Percentiles rank a stretch among this genome's conserved stretches.
phyloP scores from a whole-genome alignment of 306 rosid species.

The Rosa persica region DNA sequence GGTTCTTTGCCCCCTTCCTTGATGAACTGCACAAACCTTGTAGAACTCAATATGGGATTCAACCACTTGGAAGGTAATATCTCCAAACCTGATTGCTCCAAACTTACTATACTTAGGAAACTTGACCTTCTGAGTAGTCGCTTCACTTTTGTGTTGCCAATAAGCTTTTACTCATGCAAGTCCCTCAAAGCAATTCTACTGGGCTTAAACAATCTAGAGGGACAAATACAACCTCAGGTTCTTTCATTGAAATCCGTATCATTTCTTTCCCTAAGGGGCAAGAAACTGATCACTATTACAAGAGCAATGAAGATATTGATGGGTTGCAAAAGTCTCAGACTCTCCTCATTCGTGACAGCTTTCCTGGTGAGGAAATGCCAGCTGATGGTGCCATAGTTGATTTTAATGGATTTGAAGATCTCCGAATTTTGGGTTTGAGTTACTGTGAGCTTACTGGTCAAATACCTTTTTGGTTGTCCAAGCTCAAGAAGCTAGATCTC shows the following conservation, averaged over 20 bases:
- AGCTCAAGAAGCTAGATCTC: not conserved
- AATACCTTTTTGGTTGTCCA: not conserved
- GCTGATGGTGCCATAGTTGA: not conserved
- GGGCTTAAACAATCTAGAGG: not conserved
- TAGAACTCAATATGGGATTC: too few species aligned
- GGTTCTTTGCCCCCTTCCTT: too few species aligned
- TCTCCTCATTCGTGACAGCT: not conserved
- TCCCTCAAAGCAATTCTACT: not conserved
- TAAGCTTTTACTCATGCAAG: not conserved
- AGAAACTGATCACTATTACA: not conserved
- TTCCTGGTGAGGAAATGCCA: not conserved
- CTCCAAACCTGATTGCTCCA: too few species aligned
- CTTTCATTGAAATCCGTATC: not conserved
- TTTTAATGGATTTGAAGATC: not conserved
- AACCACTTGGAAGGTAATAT: too few species aligned
- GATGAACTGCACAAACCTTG: too few species aligned
- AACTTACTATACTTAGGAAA: not conserved
- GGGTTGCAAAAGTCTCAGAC: not conserved
- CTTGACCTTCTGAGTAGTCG: not conserved
- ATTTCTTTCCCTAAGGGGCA: not conserved
- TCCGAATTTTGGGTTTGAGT: not conserved
- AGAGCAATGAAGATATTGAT: not conserved
- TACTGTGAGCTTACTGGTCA: not conserved
- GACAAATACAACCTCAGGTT: not conserved
- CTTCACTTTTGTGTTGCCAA: not conserved